Evolutionary conservation across 2,329 filamentous ascomycete genomes (phyloP), one percentile per base, ranked within the genome.

Genomic region (Aureobasidium mangrovei): DNA sequence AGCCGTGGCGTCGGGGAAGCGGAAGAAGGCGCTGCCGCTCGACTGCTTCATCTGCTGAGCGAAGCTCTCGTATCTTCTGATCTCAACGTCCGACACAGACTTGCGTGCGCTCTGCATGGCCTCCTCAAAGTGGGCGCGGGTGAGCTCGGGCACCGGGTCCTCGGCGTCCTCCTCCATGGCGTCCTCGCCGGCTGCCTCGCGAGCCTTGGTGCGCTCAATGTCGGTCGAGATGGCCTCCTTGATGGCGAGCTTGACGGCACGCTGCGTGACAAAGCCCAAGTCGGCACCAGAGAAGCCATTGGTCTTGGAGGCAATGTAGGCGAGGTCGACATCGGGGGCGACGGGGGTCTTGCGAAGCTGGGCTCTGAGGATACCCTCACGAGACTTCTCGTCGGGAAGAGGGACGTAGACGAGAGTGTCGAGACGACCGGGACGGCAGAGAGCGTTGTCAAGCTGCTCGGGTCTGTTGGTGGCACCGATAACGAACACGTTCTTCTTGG

Each of bases 401-500:
- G 93, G 93, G 63, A 98, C 93, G 71, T 98, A 98, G 72, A 98
- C 93, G 62, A 98, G 84, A 36, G 91, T 97, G 73, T 98, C 93
- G 46, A 98, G 86, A 90, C 93, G 93, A 64, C 93, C 93, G 55
- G 93, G 93, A 81, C 93, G 91, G 82, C 91, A 96, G 64, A 98
- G 82, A 64, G 93, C 93, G 70, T 93, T 93, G 73, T 98, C 93
- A 57, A 98, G 87, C 78, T 97, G 93, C 78, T 98, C 93, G 41
- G 93, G 93, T 77, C 93, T 83, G 79, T 98, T 98, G 73, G 93
- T 98, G 43, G 93, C 93, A 71, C 93, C 93, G 65, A 98, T 98
- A 61, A 98, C 93, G 75, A 98, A 98, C 61, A 98, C 93, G 71
- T 98, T 98, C 87, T 98, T 98, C 88, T 98, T 98, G 38, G 91